Evolutionary conservation across 768 basidiomycete genomes (phyloP).

Genomic region (Aureoboletus auriporus): DNA sequence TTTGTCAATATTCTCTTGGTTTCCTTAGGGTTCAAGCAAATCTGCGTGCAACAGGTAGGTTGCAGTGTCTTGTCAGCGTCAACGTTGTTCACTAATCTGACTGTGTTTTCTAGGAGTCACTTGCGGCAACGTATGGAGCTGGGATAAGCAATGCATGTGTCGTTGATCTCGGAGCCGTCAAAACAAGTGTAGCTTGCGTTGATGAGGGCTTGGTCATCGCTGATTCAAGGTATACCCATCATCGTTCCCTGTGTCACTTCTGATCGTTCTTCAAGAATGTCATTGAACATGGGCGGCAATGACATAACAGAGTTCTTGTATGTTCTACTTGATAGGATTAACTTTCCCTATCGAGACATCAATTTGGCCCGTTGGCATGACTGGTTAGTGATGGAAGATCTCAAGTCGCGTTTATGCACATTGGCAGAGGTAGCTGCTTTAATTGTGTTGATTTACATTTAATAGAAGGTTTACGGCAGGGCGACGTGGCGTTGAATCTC

Average conservation of each 20-base stretch:
- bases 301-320: conserved; percentile 91
- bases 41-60: conserved; percentile 84
- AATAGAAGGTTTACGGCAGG: conserved; percentile 40
- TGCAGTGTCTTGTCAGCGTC: neutral
- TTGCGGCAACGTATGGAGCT: conserved; percentile 92
- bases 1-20: conserved; percentile 68
- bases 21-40: conserved; percentile 87
- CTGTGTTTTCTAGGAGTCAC: conserved; percentile 60
- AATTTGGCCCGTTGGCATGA: conserved; percentile 77
- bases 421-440: conserved; percentile 69
- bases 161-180: conserved; percentile 86
- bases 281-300: conserved; percentile 86
- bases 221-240: conserved; percentile 69
- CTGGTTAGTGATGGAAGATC: conserved; percentile 88
- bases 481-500: conserved; percentile 83
- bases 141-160: conserved; percentile 95
- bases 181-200: conserved; percentile 85
- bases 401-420: conserved; percentile 82
- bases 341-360: conserved; percentile 85
- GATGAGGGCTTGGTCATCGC: conserved; percentile 88
- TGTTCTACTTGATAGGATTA: conserved; percentile 71
- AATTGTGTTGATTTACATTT: neutral
- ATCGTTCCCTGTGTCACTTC: conserved; percentile 1
- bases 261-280: conserved; percentile 46
- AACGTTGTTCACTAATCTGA: neutral